phyloP scores from a whole-genome alignment of 75 land plant genomes.

The Azolla pinnata region DNA sequence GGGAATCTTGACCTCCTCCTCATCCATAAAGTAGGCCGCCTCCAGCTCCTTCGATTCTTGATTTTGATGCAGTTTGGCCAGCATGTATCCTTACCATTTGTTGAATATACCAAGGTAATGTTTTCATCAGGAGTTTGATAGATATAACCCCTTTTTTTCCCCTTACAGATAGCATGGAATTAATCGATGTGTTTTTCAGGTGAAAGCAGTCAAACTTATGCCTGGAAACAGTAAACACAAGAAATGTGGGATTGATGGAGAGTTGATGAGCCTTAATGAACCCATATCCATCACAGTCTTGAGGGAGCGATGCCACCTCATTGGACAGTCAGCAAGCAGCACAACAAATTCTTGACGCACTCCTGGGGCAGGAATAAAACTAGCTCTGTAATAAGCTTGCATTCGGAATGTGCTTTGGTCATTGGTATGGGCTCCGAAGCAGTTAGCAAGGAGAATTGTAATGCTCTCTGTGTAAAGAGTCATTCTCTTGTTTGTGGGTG shows the following conservation, averaged over 20 bases:
- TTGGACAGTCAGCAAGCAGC: conserved; percentile 46
- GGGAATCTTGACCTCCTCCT: conserved; percentile 55
- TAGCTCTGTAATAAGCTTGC: no score
- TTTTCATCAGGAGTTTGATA: neutral
- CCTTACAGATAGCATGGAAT: neutral
- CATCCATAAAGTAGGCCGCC: conserved; percentile 63
- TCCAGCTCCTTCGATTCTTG: conserved; percentile 61
- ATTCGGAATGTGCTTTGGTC: no score
- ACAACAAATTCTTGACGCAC: no score
- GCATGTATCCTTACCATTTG: conserved; percentile 80
- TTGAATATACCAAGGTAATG: conserved; percentile 79
- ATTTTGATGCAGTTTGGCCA: conserved; percentile 57
- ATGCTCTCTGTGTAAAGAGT: no score
- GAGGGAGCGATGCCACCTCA: conserved; percentile 69
- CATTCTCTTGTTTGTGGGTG: no score
- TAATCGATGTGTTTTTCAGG: conserved; percentile 30
- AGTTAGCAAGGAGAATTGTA: no score
- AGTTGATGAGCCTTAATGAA: conserved; percentile 48
- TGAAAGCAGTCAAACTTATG: conserved; percentile 54
- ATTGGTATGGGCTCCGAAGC: no score
- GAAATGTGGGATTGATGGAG: conserved; percentile 91
- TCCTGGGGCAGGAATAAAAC: no score
- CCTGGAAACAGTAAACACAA: conserved; percentile 42
- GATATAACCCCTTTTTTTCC: neutral
- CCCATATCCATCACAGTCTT: conserved; percentile 53